Percentiles rank a stretch among this genome's conserved stretches.
These are phyloP conservation scores for Solanum appendiculatum DNA, from an alignment of 257 asterid species.

Conservation along the genomic window DNA sequence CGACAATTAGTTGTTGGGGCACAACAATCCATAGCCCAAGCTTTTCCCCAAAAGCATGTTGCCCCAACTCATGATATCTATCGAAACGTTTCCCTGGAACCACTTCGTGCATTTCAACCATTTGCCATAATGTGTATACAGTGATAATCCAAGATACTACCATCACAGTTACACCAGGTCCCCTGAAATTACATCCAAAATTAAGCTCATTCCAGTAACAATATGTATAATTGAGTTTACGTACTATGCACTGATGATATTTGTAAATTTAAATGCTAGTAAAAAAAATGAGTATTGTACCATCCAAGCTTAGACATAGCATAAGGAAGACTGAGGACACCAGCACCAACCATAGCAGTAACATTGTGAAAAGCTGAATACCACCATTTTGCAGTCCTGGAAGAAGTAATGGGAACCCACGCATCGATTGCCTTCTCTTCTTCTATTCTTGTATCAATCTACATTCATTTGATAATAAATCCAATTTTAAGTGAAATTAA, in stretches of 20 bases:
- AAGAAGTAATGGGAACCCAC: constrained; percentile 58
- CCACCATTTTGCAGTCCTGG: constrained; percentile 93
- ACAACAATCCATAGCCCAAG: constrained; percentile 87
- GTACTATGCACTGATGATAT: background rate
- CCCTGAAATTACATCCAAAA: constrained; percentile 23
- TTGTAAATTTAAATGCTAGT: background rate
- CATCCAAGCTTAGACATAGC: constrained; percentile 84
- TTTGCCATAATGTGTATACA: constrained; percentile 81
- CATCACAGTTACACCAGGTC: constrained; percentile 82
- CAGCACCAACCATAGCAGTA: constrained; percentile 94
- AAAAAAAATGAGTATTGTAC: constrained; percentile 11
- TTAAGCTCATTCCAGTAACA: background rate
- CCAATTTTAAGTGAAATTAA: background rate
- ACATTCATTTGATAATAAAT: background rate
- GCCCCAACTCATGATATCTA: constrained; percentile 85
- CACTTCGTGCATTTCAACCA: constrained; percentile 99
- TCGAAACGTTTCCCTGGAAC: constrained; percentile 91
- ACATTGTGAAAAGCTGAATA: constrained; percentile 89
- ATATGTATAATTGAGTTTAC: background rate
- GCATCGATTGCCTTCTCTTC: constrained; percentile 60
- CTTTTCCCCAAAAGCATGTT: constrained; percentile 82
- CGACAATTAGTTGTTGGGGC: constrained; percentile 79
- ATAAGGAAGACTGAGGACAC: constrained; percentile 73
- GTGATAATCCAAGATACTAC: constrained; percentile 76
- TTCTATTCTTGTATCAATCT: constrained; percentile 26